Evolutionary conservation across 495 filamentous ascomycete genomes (phyloP).

Genomic region (Cercophora scortea): DNA sequence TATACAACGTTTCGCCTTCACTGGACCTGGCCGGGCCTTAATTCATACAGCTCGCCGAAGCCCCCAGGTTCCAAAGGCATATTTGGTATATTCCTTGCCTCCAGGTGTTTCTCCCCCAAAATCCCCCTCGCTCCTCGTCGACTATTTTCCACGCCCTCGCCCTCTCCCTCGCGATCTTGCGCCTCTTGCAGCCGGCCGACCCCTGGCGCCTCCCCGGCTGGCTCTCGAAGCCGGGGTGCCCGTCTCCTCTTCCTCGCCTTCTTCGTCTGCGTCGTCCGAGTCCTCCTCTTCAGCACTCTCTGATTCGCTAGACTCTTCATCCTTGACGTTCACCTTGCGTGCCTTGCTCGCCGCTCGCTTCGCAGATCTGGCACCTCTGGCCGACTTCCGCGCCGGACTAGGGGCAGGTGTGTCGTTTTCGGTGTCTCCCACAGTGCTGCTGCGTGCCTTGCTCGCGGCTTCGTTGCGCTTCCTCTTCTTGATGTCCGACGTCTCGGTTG

Average conservation of each 20-base stretch:
- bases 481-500: background rate
- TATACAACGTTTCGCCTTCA: no score
- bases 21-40: no score
- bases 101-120: background rate
- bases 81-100: no score
- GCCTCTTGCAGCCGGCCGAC: constrained; percentile 8
- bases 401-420: constrained; percentile 34
- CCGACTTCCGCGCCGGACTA: constrained; percentile 24
- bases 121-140: background rate
- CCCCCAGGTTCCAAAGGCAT: no score
- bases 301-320: constrained; percentile 44
- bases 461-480: constrained; percentile 43
- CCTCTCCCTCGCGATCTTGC: constrained; percentile 8
- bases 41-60: no score
- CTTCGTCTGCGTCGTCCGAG: constrained; percentile 39
- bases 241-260: constrained; percentile 23
- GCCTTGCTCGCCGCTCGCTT: constrained; percentile 34
- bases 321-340: constrained; percentile 22
- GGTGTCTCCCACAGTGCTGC: constrained; percentile 49
- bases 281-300: constrained; percentile 55
- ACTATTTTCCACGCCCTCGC: constrained; percentile 25
- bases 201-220: constrained; percentile 15
- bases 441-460: constrained; percentile 30
- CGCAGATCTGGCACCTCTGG: constrained; percentile 27
- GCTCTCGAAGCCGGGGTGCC: constrained; percentile 16